Evolutionary conservation across 2,329 filamentous ascomycete species (phyloP).

Genomic region (Venturiaceae sp.): DNA sequence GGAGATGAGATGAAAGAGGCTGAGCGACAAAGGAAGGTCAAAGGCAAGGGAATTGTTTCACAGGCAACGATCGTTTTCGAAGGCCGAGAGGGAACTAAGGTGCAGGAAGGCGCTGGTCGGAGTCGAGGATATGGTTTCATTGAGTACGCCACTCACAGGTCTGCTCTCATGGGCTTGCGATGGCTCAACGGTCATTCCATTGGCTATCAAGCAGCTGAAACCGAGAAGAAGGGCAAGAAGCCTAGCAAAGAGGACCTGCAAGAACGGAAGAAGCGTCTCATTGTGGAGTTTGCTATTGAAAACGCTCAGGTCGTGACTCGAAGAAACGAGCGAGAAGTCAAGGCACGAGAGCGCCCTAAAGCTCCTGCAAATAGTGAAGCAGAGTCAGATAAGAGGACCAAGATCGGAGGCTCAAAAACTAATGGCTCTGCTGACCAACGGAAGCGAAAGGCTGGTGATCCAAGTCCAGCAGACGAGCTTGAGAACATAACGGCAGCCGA

Average conservation of each 20-base stretch:
- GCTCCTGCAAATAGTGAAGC: slow-evolving; percentile 13
- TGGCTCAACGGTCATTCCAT: slow-evolving; percentile 78
- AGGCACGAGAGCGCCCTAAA: slow-evolving; percentile 10
- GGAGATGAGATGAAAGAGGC: slow-evolving; percentile 71
- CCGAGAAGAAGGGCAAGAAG: slow-evolving; percentile 29
- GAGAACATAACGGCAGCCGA: slow-evolving; percentile 17
- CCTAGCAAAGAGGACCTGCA: slow-evolving; percentile 30
- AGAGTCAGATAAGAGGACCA: slow-evolving; percentile 26
- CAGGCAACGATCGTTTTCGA: slow-evolving; percentile 96
- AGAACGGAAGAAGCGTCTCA: slow-evolving; percentile 78
- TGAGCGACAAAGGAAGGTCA: slow-evolving; percentile 67
- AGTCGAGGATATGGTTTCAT: slow-evolving; percentile 95
- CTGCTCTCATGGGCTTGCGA: slow-evolving; percentile 86
- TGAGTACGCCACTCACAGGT: slow-evolving; percentile 89
- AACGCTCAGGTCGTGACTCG: slow-evolving; percentile 92
- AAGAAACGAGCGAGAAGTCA: slow-evolving; percentile 45
- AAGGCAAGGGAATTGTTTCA: slow-evolving; percentile 78
- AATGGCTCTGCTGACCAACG: slow-evolving; percentile 32
- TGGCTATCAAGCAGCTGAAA: slow-evolving; percentile 38
- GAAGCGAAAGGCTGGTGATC: background rate
- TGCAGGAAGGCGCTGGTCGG: slow-evolving; percentile 65
- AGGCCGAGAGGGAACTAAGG: slow-evolving; percentile 73
- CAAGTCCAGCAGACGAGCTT: slow-evolving; percentile 26
- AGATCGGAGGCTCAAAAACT: slow-evolving; percentile 31
- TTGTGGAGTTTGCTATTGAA: slow-evolving; percentile 97